Evolutionary conservation across 78 protist species (phyloP).

Genomic region (Pigoraptor vietnamica): DNA sequence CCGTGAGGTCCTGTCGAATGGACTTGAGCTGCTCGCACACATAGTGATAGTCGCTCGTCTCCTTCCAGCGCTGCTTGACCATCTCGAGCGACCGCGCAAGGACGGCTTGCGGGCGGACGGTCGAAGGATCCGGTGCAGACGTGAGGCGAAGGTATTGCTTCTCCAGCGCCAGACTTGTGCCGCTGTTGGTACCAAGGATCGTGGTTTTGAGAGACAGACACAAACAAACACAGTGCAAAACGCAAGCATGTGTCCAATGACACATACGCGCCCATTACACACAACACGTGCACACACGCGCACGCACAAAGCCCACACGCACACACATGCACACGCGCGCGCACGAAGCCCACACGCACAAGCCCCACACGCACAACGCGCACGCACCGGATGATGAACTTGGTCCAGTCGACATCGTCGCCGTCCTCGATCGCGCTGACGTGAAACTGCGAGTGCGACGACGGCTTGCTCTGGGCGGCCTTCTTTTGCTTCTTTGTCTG

Average conservation of each 20-base stretch:
- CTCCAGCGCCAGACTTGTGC: background rate
- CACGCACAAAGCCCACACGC: background rate
- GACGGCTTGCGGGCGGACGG: background rate
- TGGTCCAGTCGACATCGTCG: background rate
- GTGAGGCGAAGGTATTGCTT: background rate
- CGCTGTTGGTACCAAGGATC: no score
- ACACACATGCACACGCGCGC: background rate
- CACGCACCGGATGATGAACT: background rate
- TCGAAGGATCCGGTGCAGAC: background rate
- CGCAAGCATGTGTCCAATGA: background rate
- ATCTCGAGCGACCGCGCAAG: background rate
- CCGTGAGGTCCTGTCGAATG: constrained; percentile 49
- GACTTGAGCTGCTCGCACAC: constrained; percentile 37
- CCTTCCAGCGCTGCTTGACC: background rate
- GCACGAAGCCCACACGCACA: no score
- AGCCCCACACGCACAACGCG: background rate
- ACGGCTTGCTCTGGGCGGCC: background rate
- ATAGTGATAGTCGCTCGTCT: background rate
- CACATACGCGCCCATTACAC: no score
- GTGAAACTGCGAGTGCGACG: background rate
- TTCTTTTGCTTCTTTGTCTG: background rate
- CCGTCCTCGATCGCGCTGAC: background rate
- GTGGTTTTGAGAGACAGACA: background rate
- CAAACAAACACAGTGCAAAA: background rate
- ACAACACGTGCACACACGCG: no score